phyloP scores from a whole-genome alignment of 1,284 basidiomycete species.

The Mycena citricolor region DNA sequence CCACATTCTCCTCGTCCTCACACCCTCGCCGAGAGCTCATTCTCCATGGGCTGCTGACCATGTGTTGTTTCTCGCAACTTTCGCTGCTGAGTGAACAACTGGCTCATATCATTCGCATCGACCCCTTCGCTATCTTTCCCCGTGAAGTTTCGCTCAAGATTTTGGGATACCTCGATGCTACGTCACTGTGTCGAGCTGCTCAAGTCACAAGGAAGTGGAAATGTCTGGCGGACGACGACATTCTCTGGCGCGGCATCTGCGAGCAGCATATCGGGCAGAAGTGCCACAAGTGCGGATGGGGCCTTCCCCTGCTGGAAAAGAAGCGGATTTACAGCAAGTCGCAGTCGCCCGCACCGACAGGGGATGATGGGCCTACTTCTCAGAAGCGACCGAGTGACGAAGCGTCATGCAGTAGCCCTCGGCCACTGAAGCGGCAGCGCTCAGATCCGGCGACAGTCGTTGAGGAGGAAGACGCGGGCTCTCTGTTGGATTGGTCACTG shows the following conservation, averaged over 20 bases:
- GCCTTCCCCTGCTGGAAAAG: constrained; percentile 87
- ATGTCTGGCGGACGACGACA: constrained; percentile 90
- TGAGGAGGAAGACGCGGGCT: constrained; percentile 28
- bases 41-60: constrained; percentile 96
- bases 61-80: constrained; percentile 99
- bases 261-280: constrained; percentile 99
- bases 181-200: constrained; percentile 91
- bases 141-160: constrained; percentile 90
- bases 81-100: constrained; percentile 94
- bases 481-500: constrained; percentile 11
- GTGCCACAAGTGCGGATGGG: constrained; percentile 98
- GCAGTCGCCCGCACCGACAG: constrained; percentile 35
- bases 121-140: constrained; percentile 91
- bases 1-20: constrained; percentile 93
- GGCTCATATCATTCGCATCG: constrained; percentile 88
- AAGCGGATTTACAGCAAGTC: constrained; percentile 45
- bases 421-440: constrained; percentile 55
- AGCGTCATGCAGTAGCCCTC: constrained; percentile 27
- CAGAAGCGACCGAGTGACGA: constrained; percentile 30
- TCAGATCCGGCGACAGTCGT: constrained; percentile 29
- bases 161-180: constrained; percentile 92
- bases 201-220: constrained; percentile 92
- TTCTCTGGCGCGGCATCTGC: constrained; percentile 96
- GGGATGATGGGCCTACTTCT: no score
- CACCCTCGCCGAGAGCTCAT: constrained; percentile 91